Evolutionary conservation across 768 basidiomycete species (phyloP).

Genomic region (Podaxis sp.): DNA sequence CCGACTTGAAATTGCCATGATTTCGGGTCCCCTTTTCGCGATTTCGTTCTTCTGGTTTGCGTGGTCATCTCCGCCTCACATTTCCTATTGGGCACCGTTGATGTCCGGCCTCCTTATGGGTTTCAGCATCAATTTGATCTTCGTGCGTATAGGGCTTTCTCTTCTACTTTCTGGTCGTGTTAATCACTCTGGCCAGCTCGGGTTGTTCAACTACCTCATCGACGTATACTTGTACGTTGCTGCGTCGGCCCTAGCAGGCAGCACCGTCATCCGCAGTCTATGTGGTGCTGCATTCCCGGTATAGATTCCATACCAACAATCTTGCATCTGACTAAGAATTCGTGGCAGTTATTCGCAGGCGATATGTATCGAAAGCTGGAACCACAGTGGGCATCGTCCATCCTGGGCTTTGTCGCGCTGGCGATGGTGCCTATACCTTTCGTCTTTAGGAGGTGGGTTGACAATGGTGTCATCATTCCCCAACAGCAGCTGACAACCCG

Average conservation of each 20-base stretch:
- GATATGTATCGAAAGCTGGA: slow-evolving; percentile 49
- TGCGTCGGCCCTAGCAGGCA: slow-evolving; percentile 53
- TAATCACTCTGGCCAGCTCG: slow-evolving; percentile 30
- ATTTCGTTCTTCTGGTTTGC: slow-evolving; percentile 64
- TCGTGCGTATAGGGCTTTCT: slow-evolving; percentile 34
- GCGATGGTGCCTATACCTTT: slow-evolving; percentile 51
- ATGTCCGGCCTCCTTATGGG: slow-evolving; percentile 45
- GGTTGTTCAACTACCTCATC: slow-evolving; percentile 56
- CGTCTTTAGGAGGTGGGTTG: slow-evolving; percentile 32
- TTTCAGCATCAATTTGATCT: slow-evolving; percentile 50
- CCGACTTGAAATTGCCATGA: slow-evolving; percentile 43
- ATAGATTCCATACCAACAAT: slow-evolving; percentile 9
- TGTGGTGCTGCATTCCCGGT: slow-evolving; percentile 52
- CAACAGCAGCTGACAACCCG: background rate
- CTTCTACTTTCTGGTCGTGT: background rate
- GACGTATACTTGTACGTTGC: slow-evolving; percentile 53
- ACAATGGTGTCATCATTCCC: background rate
- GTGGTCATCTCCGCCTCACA: slow-evolving; percentile 55
- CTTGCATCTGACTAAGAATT: slow-evolving; percentile 1
- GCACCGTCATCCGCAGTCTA: slow-evolving; percentile 47
- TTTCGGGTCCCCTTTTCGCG: slow-evolving; percentile 48
- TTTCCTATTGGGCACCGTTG: slow-evolving; percentile 52
- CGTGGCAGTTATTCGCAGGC: slow-evolving; percentile 42
- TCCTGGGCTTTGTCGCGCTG: slow-evolving; percentile 49
- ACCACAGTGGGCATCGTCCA: slow-evolving; percentile 54